phyloP scores from a whole-genome alignment of 2,329 filamentous ascomycete genomes.

The Alternaria incomplexa region DNA sequence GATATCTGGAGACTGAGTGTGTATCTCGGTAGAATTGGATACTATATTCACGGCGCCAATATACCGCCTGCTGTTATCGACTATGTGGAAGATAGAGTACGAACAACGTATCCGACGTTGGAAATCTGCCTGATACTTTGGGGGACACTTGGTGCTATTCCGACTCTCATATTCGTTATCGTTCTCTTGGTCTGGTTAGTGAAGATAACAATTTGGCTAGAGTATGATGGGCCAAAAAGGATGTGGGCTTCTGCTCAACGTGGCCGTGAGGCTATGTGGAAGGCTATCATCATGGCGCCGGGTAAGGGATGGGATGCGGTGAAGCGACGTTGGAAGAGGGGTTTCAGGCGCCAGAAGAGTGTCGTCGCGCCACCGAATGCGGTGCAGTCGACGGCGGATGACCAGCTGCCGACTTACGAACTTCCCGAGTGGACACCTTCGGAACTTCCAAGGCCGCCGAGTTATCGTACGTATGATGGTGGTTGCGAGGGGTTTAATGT shows the following conservation, averaged over 20 bases:
- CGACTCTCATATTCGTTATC: not conserved
- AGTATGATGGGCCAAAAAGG: too few relatives aligned
- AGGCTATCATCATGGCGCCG: not conserved
- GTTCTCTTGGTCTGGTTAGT: not conserved
- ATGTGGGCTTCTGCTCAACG: not conserved
- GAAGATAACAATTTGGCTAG: not conserved
- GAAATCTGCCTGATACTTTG: not conserved
- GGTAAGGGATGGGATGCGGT: not conserved
- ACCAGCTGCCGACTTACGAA: not conserved
- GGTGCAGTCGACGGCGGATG: not conserved
- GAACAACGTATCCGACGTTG: not conserved
- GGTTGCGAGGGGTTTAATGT: not conserved
- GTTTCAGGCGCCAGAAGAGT: not conserved
- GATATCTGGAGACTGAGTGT: not conserved
- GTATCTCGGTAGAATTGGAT: not conserved
- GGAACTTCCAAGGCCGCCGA: not conserved
- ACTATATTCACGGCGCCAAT: not conserved
- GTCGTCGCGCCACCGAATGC: not conserved
- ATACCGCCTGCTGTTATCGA: not conserved
- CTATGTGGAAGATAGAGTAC: not conserved
- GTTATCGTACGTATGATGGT: not conserved
- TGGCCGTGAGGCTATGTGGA: not conserved
- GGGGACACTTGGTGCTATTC: not conserved
- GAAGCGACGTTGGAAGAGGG: not conserved
- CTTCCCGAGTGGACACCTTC: not conserved